Evolutionary conservation across 2,329 filamentous ascomycete genomes (phyloP), one percentile per base, ranked within the genome.

Genomic region (Knufia fluminis): DNA sequence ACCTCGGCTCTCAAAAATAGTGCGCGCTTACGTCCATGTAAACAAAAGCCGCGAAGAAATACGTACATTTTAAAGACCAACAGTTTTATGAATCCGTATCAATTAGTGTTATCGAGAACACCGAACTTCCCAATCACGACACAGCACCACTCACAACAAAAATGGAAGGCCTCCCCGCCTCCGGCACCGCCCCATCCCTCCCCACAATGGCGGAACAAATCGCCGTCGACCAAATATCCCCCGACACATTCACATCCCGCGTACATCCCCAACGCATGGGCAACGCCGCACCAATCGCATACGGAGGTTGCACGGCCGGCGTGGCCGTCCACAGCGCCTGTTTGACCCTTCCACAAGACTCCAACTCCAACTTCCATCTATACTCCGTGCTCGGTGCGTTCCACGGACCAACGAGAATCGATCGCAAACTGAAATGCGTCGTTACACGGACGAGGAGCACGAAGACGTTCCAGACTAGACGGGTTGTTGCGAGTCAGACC

Each of bases 311-410:
- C 52, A 62, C 71, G 1, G 57, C 71, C 1, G 66, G 59, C 3
- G 52, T 68, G 2, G 73, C 69, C 1, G 62, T 67, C 8, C 66
- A 68, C 53, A 67, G 71, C 0, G 73, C 73, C 0, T 66, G 55
- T 39, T 58, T 62, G 2, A 68, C 68, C 1, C 66, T 71, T 0
- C 20, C 28, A 17, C 23, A 23, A n/a, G n/a, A n/a, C n/a, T n/a
- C n/a, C n/a, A n/a, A n/a, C n/a, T n/a, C n/a, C 12, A 57, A 54
- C 1, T 68, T 72, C 57, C 61, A 66, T 2, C 60, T 75, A 3
- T 76, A 76, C 56, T 73, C 72, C 0, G 56, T 71, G 0, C 54
- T 70, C 0, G 74, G 74, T 0, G 65, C 72, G 49, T 77, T 68
- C 43, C 66, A 72, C 1, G 71, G 73, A 1, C 72, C 74, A 1